These are phyloP conservation scores for Candida mattraensis DNA, from an alignment of 805 yeast species.

Conservation along the genomic window DNA sequence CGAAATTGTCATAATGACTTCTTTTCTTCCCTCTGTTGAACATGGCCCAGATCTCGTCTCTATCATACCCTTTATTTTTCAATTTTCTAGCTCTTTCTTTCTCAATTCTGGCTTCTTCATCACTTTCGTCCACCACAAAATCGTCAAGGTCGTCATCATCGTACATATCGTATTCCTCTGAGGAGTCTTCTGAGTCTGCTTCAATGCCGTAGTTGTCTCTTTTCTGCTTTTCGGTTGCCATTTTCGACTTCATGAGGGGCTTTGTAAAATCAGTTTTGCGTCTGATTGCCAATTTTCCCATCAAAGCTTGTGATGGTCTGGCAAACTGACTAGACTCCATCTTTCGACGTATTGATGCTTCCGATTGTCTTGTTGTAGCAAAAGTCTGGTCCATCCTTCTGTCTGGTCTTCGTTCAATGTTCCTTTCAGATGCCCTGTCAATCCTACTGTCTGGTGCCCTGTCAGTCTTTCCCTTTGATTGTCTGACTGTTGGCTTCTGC, in stretches of 20 bases:
- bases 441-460: conserved; percentile 2
- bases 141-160: conserved; percentile 55
- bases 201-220: conserved; percentile 31
- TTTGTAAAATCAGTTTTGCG: conserved; percentile 14
- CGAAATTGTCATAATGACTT: conserved; percentile 42
- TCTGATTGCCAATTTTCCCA: conserved; percentile 42
- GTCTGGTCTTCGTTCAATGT: too few species aligned
- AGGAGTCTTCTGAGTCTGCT: conserved; percentile 28
- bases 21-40: conserved; percentile 67
- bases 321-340: too few species aligned
- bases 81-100: conserved; percentile 9
- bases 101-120: conserved; percentile 29
- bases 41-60: conserved; percentile 89
- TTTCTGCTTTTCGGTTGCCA: conserved; percentile 7
- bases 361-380: too few species aligned
- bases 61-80: conserved; percentile 53
- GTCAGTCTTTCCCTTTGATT: conserved; percentile 1
- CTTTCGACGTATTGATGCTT: too few species aligned
- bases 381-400: too few species aligned
- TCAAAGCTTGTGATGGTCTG: conserved; percentile 56
- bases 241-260: not conserved
- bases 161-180: conserved; percentile 38
- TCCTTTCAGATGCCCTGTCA: too few species aligned
- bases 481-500: conserved; percentile 7
- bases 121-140: conserved; percentile 61